These are phyloP conservation scores for Sphagnum magellanicum DNA, from an alignment of 228 moss, liverwort and hornwort genomes.

Conservation along the genomic window DNA sequence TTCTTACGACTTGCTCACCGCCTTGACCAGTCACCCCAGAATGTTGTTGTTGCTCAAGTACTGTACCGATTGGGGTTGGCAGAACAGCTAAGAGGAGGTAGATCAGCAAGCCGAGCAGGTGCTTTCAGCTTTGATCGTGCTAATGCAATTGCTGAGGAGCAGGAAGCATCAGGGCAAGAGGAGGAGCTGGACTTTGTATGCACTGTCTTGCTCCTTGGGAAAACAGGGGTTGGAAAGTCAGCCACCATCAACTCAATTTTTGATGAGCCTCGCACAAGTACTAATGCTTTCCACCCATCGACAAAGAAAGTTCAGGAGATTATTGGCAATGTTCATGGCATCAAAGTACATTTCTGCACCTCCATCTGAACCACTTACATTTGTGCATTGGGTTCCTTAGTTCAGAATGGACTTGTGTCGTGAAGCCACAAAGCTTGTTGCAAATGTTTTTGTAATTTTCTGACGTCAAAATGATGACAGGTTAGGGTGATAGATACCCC, in stretches of 20 bases:
- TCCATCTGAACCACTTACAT: too few species aligned
- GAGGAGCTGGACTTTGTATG: constrained; percentile 89
- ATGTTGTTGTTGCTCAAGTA: constrained; percentile 94
- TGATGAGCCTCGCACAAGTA: constrained; percentile 72
- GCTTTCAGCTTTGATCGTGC: constrained; percentile 93
- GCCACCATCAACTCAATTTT: constrained; percentile 98
- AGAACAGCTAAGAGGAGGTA: constrained; percentile 86
- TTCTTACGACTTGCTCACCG: constrained; percentile 83
- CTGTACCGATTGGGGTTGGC: constrained; percentile 87
- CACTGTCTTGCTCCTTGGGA: constrained; percentile 86
- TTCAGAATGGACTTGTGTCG: too few species aligned
- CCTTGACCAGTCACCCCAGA: constrained; percentile 84
- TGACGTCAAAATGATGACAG: constrained; percentile 2
- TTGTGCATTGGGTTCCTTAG: too few species aligned
- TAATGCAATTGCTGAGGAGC: constrained; percentile 72
- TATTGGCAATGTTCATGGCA: constrained; percentile 80
- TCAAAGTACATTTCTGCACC: constrained; percentile 36
- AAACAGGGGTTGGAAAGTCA: constrained; percentile 96
- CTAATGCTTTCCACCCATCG: constrained; percentile 77
- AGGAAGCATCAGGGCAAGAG: constrained; percentile 66
- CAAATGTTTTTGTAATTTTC: too few species aligned
- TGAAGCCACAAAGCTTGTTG: too few species aligned
- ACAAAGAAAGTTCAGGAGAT: constrained; percentile 86
- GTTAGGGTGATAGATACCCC: constrained; percentile 94
- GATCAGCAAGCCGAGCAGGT: constrained; percentile 32